Percentiles rank a stretch among this genome's conserved stretches.
phyloP scores from a whole-genome alignment of 352 stramenopile genomes.

The Phytophthora crassamura region DNA sequence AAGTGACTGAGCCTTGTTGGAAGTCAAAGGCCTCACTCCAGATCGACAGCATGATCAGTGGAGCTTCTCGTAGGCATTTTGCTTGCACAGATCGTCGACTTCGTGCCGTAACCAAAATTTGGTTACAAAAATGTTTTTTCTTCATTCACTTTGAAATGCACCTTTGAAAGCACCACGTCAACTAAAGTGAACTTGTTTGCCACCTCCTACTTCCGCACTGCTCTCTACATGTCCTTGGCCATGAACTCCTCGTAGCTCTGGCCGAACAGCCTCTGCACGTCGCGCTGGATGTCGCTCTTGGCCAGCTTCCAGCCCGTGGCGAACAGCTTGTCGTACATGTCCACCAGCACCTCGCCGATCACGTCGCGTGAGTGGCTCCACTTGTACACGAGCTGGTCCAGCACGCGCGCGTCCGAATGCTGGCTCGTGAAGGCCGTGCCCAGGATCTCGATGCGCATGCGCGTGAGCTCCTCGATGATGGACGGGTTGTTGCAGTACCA shows the following conservation, averaged over 20 bases:
- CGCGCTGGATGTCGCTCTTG: constrained; percentile 84
- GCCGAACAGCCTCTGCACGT: constrained; percentile 88
- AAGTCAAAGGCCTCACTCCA: too few species aligned
- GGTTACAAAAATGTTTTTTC: too few species aligned
- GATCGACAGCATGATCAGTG: too few species aligned
- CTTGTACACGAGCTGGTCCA: constrained; percentile 97
- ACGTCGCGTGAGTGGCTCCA: constrained; percentile 93
- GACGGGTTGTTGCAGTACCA: constrained; percentile 97
- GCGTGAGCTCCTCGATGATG: constrained; percentile 90
- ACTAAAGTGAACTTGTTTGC: too few species aligned
- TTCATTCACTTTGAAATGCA: too few species aligned
- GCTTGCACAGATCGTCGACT: too few species aligned
- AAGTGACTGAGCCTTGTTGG: too few species aligned
- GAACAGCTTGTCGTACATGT: constrained; percentile 90
- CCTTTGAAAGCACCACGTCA: too few species aligned
- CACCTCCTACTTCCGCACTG: too few species aligned
- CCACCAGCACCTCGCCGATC: constrained; percentile 87
- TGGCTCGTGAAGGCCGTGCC: constrained; percentile 94
- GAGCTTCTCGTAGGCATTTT: too few species aligned
- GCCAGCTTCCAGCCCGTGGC: constrained; percentile 88
- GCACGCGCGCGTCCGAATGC: constrained; percentile 93
- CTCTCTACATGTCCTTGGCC: constrained; percentile 53
- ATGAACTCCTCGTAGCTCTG: constrained; percentile 94
- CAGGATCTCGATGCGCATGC: constrained; percentile 94
- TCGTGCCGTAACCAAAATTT: too few species aligned